Conservation (phyloP, 805 yeast species). For the Metschnikowia amazonensis region DNA sequence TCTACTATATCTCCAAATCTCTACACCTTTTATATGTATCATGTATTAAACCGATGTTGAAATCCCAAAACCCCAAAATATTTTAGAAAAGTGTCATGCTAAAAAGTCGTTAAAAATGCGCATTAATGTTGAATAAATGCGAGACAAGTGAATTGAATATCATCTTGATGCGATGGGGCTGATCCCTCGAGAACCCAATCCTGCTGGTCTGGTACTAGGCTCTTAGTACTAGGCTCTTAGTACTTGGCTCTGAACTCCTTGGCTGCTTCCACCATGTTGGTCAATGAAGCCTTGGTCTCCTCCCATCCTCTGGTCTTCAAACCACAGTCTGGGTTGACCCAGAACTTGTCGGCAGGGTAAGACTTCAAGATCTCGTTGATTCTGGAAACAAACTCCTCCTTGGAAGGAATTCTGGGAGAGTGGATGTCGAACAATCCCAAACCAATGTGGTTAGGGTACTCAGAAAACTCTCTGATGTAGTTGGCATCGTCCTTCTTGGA, state of each 20-base stretch:
- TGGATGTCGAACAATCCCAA: conserved; percentile 98
- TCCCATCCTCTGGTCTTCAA: conserved; percentile 99
- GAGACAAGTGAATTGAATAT: conserved; percentile 23
- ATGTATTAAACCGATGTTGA: conserved; percentile 43
- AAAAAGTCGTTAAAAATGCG: conserved; percentile 26
- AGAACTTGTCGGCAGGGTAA: conserved; percentile 96
- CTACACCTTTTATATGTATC: background rate
- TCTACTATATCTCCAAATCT: background rate
- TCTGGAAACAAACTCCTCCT: conserved; percentile 92
- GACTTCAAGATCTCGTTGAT: conserved; percentile 92
- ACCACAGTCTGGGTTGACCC: conserved; percentile 99
- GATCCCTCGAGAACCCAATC: conserved; percentile 5
- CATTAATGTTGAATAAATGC: conserved; percentile 51
- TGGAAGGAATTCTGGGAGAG: conserved; percentile 99
- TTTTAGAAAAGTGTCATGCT: conserved; percentile 19
- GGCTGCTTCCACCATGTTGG: conserved; percentile 99
- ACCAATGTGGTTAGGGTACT: conserved; percentile 99
- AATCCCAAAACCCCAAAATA: conserved; percentile 43
- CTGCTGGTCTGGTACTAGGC: too few relatives aligned
- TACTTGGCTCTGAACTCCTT: conserved; percentile 68
- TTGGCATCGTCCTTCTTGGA: conserved; percentile 99
- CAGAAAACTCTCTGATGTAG: conserved; percentile 95
- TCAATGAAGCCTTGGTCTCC: conserved; percentile 90
- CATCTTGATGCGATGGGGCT: conserved; percentile 7
- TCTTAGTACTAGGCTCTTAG: too few relatives aligned